Conservation (phyloP, 306 rosid species). For the Trifolium pratense region DNA sequence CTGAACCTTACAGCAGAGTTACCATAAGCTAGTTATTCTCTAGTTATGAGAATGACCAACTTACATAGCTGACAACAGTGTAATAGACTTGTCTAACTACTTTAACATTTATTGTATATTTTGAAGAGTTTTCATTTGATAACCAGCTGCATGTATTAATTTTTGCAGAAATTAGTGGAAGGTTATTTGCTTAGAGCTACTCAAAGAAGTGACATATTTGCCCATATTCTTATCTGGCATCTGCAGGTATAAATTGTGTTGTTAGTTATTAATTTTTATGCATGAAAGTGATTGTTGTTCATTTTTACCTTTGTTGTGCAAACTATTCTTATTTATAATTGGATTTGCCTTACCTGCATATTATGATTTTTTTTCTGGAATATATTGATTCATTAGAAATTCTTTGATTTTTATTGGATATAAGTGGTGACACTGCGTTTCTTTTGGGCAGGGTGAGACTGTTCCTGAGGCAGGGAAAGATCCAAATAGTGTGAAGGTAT, state of each 20-base stretch:
- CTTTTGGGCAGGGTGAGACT: constrained; percentile 81
- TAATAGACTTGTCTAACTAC: not conserved
- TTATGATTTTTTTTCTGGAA: constrained; percentile 23
- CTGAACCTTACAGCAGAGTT: not conserved
- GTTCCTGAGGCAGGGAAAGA: constrained; percentile 81
- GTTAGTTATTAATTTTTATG: not conserved
- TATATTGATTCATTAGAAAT: constrained; percentile 11
- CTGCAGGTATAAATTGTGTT: constrained; percentile 68
- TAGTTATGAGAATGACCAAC: not conserved
- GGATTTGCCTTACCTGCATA: constrained; percentile 18
- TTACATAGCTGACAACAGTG: not conserved
- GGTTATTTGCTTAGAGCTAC: constrained; percentile 97
- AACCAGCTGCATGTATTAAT: constrained; percentile 37
- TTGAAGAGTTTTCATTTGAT: constrained; percentile 12
- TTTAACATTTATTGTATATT: constrained; percentile 7
- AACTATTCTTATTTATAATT: constrained; percentile 8
- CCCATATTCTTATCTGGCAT: constrained; percentile 97
- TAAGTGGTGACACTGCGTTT: constrained; percentile 37
- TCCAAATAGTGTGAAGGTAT: constrained; percentile 70
- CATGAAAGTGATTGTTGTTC: constrained; percentile 21
- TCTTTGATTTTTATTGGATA: constrained; percentile 31
- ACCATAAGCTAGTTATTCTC: constrained; percentile 3
- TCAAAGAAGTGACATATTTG: constrained; percentile 92
- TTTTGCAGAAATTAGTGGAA: constrained; percentile 85
- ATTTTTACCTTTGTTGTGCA: constrained; percentile 15